Evolutionary conservation across 2,329 filamentous ascomycete genomes (phyloP), one percentile per base, ranked within the genome.

Genomic region (Arthrobotrys iridis): DNA sequence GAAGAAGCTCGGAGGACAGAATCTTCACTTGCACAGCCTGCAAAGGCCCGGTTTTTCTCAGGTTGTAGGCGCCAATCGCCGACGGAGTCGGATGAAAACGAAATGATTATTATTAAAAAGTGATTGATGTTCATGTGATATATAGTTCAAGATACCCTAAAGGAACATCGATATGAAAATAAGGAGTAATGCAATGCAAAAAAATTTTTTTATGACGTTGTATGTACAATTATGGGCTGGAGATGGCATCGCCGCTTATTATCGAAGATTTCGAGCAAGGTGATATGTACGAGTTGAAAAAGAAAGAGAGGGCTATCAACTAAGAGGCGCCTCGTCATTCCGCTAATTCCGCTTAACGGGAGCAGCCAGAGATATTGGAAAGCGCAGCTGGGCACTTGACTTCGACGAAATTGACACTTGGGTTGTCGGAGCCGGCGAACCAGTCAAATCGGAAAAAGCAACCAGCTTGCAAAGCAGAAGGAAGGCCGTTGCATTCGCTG

Each of bases 401-500:
- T 81, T 86, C 83, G 81, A 84, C 82, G 81, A 87, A 89, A 63
- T 81, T 83, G 63, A 89, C 85, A 26, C 78, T 79, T 4, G 87
- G 87, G 81, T 88, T 89, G 80, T 88, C 86, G 55, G 87, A 84
- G 76, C 85, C 85, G 77, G 83, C 79, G 81, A 89, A 88, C 87
- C 87, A 89, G 82, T 89, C 86, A 79, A 89, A 90, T 74, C 87
- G 86, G 86, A 87, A 90, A 80, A 85, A 83, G 82, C 88, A 89
- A 6, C 88, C 88, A 7, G 81, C 82, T 82, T 87, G 85, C 59
- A 89, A 83, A 37, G 83, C 82, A 37, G 80, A 81, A 0, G 88
- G 88, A 81, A 88, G 86, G 59, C 80, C 79, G 73, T 84, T 82
- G 81, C 88, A 89, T 30, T 86, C 84, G 58, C 82, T 81, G 64